phyloP scores from a whole-genome alignment of 2,329 filamentous ascomycete species.

The Cercospora sp. region DNA sequence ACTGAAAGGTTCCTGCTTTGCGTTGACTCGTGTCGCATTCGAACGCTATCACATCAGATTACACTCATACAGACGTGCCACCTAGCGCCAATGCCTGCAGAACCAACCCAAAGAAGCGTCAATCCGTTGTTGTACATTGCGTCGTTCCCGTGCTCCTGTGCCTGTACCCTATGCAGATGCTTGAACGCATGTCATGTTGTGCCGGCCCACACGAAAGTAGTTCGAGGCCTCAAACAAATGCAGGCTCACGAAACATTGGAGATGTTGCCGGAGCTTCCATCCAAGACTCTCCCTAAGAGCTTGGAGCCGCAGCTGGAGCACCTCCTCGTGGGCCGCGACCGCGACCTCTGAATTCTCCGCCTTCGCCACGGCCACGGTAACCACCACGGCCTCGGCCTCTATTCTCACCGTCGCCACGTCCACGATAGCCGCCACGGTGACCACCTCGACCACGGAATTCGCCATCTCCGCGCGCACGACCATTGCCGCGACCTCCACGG shows the following conservation, averaged over 20 bases:
- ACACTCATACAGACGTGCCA: slow-evolving; percentile 19
- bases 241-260: not conserved
- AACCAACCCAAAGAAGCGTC: slow-evolving; percentile 13
- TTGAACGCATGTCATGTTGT: slow-evolving; percentile 13
- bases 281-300: slow-evolving; percentile 25
- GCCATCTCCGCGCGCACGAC: slow-evolving; percentile 44
- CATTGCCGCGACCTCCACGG: slow-evolving; percentile 41
- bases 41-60: slow-evolving; percentile 15
- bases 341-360: slow-evolving; percentile 29
- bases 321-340: slow-evolving; percentile 31
- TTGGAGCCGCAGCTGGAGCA: slow-evolving; percentile 21
- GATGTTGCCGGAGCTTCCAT: not conserved
- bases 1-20: not conserved
- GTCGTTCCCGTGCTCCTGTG: slow-evolving; percentile 13
- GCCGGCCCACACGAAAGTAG: not conserved
- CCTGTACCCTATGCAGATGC: slow-evolving; percentile 16
- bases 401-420: slow-evolving; percentile 41
- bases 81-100: slow-evolving; percentile 14
- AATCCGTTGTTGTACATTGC: slow-evolving; percentile 17
- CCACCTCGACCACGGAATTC: slow-evolving; percentile 34
- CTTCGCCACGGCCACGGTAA: slow-evolving; percentile 45
- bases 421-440: slow-evolving; percentile 26
- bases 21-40: slow-evolving; percentile 6
- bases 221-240: not conserved
- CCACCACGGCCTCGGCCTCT: slow-evolving; percentile 44